A percentile compares a stretch with the other conserved stretches of the same genome.
These are phyloP conservation scores for Chernovozyma aurita DNA, from an alignment of 1,139 yeast species.

Conservation along the genomic window DNA sequence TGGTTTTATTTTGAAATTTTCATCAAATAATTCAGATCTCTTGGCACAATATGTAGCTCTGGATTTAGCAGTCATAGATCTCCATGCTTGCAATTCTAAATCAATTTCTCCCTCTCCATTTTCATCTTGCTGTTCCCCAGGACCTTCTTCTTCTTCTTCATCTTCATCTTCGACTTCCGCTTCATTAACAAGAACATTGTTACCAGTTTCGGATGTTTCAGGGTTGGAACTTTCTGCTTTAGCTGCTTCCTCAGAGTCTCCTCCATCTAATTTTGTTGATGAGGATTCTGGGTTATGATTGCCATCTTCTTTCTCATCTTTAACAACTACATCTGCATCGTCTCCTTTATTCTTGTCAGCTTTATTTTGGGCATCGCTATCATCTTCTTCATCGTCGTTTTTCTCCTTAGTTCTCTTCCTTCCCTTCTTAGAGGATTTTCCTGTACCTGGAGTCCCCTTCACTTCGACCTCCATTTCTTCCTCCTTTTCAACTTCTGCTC, in stretches of 20 bases:
- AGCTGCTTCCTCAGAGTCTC: not conserved
- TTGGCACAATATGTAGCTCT: conserved; percentile 71
- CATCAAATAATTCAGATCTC: conserved; percentile 63
- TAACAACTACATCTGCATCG: conserved; percentile 8
- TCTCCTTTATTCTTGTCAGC: conserved; percentile 17
- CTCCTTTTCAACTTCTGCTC: conserved; percentile 86
- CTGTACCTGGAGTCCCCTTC: conserved; percentile 26
- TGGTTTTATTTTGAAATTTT: conserved; percentile 49
- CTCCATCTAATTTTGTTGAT: not conserved
- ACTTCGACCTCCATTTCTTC: conserved; percentile 33
- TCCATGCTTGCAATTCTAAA: conserved; percentile 77
- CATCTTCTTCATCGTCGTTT: conserved; percentile 25
- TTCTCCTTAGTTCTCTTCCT: conserved; percentile 28
- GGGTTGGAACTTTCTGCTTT: not conserved
- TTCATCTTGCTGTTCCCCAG: conserved; percentile 38
- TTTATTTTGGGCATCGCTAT: conserved; percentile 21
- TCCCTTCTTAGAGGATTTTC: conserved; percentile 39
- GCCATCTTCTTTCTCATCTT: conserved; percentile 20
- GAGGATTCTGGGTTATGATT: conserved; percentile 6
- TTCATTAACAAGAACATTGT: conserved; percentile 13
- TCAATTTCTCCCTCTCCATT: conserved; percentile 43
- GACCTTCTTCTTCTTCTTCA: conserved; percentile 16
- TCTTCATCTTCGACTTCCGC: conserved; percentile 15
- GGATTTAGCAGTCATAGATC: conserved; percentile 70
- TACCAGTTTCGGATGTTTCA: conserved; percentile 4